Conservation (phyloP, 306 rosid genomes). For the Geum urbanum region DNA sequence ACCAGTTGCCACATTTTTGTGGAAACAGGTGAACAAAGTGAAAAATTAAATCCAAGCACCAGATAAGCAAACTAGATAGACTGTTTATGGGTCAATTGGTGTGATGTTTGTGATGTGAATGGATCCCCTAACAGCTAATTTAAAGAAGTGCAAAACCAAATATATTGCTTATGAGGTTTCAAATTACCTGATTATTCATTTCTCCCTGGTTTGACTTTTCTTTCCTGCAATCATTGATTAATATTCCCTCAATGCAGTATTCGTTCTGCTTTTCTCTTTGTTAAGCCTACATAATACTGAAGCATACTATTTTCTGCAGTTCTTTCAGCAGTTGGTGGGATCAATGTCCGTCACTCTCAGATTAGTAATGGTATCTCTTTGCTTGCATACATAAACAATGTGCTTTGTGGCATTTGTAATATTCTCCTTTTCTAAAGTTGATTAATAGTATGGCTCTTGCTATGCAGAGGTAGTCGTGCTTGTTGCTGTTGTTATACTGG, state of each 20-base stretch:
- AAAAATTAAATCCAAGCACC: not conserved
- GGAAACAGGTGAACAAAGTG: not conserved
- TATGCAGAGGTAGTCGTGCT: conserved; percentile 72
- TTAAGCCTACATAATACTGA: not conserved
- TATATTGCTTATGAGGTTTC: not conserved
- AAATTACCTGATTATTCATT: not conserved
- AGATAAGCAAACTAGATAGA: not conserved
- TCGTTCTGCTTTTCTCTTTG: not conserved
- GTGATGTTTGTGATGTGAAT: not conserved
- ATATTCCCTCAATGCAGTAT: not conserved
- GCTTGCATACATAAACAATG: conserved; percentile 21
- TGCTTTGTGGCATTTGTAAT: not conserved
- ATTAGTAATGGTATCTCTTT: conserved; percentile 56
- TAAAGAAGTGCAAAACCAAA: not conserved
- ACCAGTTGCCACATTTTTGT: not conserved
- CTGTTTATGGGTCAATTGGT: not conserved
- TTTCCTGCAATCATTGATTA: not conserved
- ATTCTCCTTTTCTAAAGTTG: not conserved
- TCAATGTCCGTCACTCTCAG: conserved; percentile 65
- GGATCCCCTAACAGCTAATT: not conserved
- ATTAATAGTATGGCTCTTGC: not conserved
- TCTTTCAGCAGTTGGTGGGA: conserved; percentile 94
- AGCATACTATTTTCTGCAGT: conserved; percentile 42
- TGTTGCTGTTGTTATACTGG: conserved; percentile 75
- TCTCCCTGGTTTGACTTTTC: not conserved